Base-by-base conservation (phyloP, 768 basidiomycete genomes). In the Candolleomyces aberdarensis region DNA sequence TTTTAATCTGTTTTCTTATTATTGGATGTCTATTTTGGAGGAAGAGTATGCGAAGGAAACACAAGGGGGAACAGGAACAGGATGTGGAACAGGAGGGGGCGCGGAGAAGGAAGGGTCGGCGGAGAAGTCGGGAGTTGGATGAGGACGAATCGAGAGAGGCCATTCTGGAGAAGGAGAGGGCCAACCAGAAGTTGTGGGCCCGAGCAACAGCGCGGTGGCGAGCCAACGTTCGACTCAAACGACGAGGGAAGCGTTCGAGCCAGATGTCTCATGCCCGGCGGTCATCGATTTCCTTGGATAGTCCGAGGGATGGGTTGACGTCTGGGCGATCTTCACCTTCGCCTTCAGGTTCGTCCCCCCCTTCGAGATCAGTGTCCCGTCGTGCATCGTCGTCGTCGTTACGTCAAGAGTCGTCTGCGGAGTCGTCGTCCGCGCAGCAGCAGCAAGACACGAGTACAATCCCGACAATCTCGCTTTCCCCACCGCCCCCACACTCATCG, bases 151-250 rank as follows among this genome's bases (percentile, higher is more conserved):
- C 69, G 22, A 73, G 71, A 41, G 75, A 70, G 49, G 69, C 64
- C 5, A 70, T 72, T 46, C 62, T 71, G 10, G 81, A 84, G 62
- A 80, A 76, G 62, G 83, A 85, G 51, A 70, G 77, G 56, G 69
- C 70, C 5, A 83, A 83, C 62, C 82, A 86, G 69, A 84, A 82
- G 65, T 66, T 86, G 52, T 90, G 88, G 88, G 79, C 81, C 0
- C 79, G 74, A 61, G 88, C 89, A 2, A 85, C 83, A 1, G 85
- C 84, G 8, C 80, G 87, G 48, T 92, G 90, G 90, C 85, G 78
- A 63, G 83, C 82, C 3, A 85, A 86, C 56, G 80, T 83, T 10
- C 83, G 84, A 29, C 78, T 83, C 83, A 85, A 53, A 26, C 78
- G 90, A 59, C 74, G 82, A 61, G 79, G 81, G 39, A 79, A 75